Evolutionary conservation across 176 grass and related monocot species (phyloP).

Genomic region (Zizania latifolia): DNA sequence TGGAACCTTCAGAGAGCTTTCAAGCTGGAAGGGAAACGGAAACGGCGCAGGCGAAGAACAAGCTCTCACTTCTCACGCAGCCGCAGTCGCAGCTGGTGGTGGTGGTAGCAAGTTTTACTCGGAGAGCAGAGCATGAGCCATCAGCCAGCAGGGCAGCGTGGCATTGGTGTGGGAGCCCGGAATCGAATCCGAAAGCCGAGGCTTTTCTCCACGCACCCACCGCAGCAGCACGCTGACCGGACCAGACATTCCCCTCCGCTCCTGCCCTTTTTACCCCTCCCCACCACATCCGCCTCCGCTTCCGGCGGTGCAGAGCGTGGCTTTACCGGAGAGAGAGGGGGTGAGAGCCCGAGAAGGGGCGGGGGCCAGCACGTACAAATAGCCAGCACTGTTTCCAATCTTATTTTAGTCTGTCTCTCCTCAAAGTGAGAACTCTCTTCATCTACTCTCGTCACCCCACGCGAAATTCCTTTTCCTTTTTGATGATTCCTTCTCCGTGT

Average conservation of each 20-base stretch:
- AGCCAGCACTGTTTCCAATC: conserved; percentile 36
- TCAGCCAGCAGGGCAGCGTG: neutral
- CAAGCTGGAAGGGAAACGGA: conserved; percentile 25
- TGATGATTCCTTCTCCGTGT: too few species aligned
- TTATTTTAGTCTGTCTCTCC: conserved; percentile 32
- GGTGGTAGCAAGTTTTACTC: neutral
- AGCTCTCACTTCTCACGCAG: neutral
- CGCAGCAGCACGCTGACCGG: neutral
- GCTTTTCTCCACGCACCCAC: conserved; percentile 23
- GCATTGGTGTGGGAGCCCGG: conserved; percentile 24
- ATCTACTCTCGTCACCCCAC: neutral
- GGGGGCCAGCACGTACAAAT: neutral
- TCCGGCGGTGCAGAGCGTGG: conserved; percentile 12
- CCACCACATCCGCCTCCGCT: neutral
- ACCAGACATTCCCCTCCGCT: conserved; percentile 29
- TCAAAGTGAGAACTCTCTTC: conserved; percentile 42
- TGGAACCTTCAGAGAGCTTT: neutral
- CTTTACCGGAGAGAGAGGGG: neutral
- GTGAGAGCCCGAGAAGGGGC: conserved; percentile 24
- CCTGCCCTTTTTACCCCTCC: neutral
- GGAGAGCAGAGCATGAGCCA: conserved; percentile 14
- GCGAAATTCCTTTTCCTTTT: neutral
- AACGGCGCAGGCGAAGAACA: conserved; percentile 5
- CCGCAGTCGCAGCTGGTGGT: neutral
- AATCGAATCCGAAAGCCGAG: conserved; percentile 25